Conservation (phyloP, 2,329 filamentous ascomycete genomes). For the Podosphaera leucotricha region DNA sequence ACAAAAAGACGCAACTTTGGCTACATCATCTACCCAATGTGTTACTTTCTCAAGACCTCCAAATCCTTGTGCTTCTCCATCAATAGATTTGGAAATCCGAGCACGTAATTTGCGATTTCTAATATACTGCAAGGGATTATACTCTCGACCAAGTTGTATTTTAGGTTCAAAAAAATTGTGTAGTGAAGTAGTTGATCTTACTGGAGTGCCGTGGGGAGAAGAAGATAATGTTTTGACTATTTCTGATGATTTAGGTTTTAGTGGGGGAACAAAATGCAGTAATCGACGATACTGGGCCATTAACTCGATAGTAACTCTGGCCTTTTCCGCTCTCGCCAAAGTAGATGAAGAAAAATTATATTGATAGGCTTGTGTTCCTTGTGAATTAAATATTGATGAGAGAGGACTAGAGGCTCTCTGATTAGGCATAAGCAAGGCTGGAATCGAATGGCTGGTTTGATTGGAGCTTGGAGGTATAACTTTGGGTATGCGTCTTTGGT, state of each 20-base stretch:
- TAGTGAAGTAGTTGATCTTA: background rate
- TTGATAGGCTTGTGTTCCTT: constrained; percentile 24
- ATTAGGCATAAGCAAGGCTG: constrained; percentile 20
- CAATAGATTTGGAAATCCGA: constrained; percentile 49
- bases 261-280: constrained; percentile 52
- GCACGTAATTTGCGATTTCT: constrained; percentile 71
- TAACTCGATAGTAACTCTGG: constrained; percentile 65
- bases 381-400: constrained; percentile 23
- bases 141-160: constrained; percentile 35
- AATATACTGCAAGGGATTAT: constrained; percentile 83
- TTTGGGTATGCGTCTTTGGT: constrained; percentile 39
- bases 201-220: background rate
- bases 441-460: constrained; percentile 12
- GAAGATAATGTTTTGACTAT: constrained; percentile 1
- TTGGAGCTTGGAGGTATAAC: constrained; percentile 35
- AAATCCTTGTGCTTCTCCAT: constrained; percentile 57
- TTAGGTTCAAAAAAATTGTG: background rate
- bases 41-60: constrained; percentile 46
- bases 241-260: constrained; percentile 21
- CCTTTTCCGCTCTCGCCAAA: constrained; percentile 58
- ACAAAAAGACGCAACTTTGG: constrained; percentile 7
- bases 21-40: constrained; percentile 51
- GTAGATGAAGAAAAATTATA: constrained; percentile 61
- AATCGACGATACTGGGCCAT: constrained; percentile 64
- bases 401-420: constrained; percentile 22